A percentile compares a stretch with the other conserved stretches of the same genome.
phyloP scores from a whole-genome alignment of 176 grass and related monocot species.

The Juncus inflexus region DNA sequence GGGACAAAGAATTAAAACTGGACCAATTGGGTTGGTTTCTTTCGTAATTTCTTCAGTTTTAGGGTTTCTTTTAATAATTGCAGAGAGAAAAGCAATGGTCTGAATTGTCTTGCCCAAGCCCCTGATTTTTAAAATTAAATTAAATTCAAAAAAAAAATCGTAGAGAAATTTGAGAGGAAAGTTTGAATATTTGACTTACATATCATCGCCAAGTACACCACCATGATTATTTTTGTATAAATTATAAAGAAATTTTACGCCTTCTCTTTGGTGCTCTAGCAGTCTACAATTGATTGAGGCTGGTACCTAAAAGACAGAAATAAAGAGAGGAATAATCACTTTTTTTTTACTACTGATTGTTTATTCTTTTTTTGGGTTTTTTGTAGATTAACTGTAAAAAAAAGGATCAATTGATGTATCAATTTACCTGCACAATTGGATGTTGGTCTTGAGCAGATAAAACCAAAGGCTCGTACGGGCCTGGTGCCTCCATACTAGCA shows the following conservation, averaged over 20 bases:
- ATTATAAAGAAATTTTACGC: conserved; percentile 79
- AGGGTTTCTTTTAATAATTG: conserved; percentile 59
- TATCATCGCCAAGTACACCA: conserved; percentile 93
- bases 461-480: conserved; percentile 71
- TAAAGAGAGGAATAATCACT: conserved; percentile 16
- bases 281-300: conserved; percentile 82
- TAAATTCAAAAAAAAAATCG: conserved; percentile 20
- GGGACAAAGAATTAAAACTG: conserved; percentile 77
- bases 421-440: conserved; percentile 63
- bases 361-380: background rate
- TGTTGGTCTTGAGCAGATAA: conserved; percentile 49
- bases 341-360: conserved; percentile 4
- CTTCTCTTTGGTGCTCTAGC: conserved; percentile 74
- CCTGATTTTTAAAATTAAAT: conserved; percentile 45
- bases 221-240: conserved; percentile 89
- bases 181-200: conserved; percentile 42
- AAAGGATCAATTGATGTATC: background rate
- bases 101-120: conserved; percentile 97
- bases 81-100: conserved; percentile 82
- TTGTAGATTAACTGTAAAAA: background rate
- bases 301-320: conserved; percentile 59
- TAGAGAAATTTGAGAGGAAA: too few species aligned
- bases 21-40: conserved; percentile 34
- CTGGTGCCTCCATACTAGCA: conserved; percentile 33
- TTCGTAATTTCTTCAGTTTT: conserved; percentile 29